A percentile compares a stretch with the other conserved stretches of the same genome.
These are phyloP conservation scores for Cronartium quercuum DNA, from an alignment of 1,284 basidiomycete species.

Conservation along the genomic window DNA sequence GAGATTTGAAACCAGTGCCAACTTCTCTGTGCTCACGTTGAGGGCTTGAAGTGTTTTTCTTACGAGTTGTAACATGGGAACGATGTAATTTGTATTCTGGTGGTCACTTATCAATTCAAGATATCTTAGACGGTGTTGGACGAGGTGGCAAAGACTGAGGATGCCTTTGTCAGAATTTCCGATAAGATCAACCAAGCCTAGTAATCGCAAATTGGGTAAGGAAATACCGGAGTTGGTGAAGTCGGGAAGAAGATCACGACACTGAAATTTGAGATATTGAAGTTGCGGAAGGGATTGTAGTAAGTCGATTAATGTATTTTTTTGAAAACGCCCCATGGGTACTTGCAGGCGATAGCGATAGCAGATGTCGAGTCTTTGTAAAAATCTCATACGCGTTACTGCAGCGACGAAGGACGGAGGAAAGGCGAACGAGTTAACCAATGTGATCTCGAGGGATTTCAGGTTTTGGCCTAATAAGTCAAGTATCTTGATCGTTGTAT, in stretches of 20 bases:
- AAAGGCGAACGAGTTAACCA: not conserved
- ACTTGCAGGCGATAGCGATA: not conserved
- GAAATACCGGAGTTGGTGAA: not conserved
- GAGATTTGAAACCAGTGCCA: too few relatives aligned
- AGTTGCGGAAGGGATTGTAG: not conserved
- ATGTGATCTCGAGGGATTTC: not conserved
- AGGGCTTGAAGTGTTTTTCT: too few relatives aligned
- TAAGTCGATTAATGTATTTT: not conserved
- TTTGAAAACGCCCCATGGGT: not conserved
- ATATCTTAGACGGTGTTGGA: not conserved
- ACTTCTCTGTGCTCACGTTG: too few relatives aligned
- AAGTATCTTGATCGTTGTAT: not conserved
- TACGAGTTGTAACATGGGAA: too few relatives aligned
- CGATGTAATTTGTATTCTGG: too few relatives aligned
- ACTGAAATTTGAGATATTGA: not conserved
- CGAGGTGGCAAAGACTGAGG: not conserved
- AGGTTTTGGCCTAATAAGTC: not conserved
- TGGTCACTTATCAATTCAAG: not conserved
- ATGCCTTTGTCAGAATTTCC: not conserved
- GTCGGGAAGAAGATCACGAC: not conserved
- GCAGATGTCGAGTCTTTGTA: not conserved
- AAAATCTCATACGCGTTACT: not conserved
- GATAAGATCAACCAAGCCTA: not conserved
- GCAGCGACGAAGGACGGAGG: not conserved
- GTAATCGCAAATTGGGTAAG: not conserved